Evolutionary conservation across 371 early-diverging fungal species (phyloP).

Genomic region (Neoconidiobolus thromboides): DNA sequence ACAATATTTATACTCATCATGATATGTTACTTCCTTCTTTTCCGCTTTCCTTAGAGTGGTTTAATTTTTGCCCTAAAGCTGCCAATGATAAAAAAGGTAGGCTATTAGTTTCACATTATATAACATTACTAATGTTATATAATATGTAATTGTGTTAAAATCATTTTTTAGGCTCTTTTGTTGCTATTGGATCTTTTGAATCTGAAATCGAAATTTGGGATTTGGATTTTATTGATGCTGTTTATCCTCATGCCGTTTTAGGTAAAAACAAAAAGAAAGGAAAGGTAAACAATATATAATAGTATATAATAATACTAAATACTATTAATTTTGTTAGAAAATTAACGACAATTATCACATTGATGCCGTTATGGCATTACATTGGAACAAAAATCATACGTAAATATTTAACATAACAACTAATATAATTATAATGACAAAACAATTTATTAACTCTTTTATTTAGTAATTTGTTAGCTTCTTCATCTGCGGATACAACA

Average conservation of each 20-base stretch:
- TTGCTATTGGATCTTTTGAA: constrained; percentile 88
- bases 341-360: constrained; percentile 61
- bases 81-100: neutral
- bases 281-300: constrained; percentile 34
- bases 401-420: constrained; percentile 6
- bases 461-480: constrained; percentile 56
- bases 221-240: constrained; percentile 69
- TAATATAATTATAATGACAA: neutral
- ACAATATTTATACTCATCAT: constrained; percentile 90
- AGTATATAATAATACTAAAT: neutral
- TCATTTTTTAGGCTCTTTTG: constrained; percentile 42
- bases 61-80: neutral
- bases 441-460: neutral
- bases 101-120: neutral
- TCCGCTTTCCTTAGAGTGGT: constrained; percentile 45
- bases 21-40: constrained; percentile 95
- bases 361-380: constrained; percentile 79
- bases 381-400: constrained; percentile 77
- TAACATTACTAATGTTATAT: neutral
- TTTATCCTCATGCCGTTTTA: constrained; percentile 77
- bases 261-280: constrained; percentile 38
- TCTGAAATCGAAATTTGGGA: constrained; percentile 97
- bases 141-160: no score
- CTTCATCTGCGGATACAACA: constrained; percentile 87
- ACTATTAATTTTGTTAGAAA: constrained; percentile 15